Evolutionary conservation across 164 flowering plant genomes (phyloP), one percentile per base, ranked within the genome.

Genomic region (Liriodendron chinense): DNA sequence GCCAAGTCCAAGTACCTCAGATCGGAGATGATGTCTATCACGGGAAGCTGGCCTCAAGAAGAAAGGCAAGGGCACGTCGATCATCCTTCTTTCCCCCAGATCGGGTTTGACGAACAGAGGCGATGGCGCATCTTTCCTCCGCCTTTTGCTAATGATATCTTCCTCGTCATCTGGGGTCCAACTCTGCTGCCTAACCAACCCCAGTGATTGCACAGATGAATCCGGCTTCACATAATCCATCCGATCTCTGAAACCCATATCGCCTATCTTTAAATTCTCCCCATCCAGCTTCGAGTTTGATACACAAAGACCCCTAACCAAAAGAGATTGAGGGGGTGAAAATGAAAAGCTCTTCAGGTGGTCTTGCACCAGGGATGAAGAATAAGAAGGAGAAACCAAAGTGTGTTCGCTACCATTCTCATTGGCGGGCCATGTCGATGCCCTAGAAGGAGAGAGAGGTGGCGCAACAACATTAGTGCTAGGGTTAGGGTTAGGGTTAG

Each of bases 61-160:
- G 67, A 43, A 59, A 43, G 48, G 49, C 53, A 72, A 63, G 16
- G 67, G 28, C 6, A 21, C 66, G 16, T 72, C 65, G 8, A 20
- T 63, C 67, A 1, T 26, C 53, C 48, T 18, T 20, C 47, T 62
- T 34, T 72, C 66, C 16, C 13, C 20, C 23, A 43, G 2, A 28
- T 72, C 34, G 1, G 68, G 53, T 34, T 20, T 34, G 57, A 34
- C 12, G 49, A 62, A 72, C 49, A 72, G 25, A 72, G 74, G 50
- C 16, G 21, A 43, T 25, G 57, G 20, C 18, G 16, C 67, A 65
- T 84, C 91, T 0, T 56, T 76, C 69, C 81, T 85, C 64, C 83
- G 75, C 71, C 84, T 90, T 83, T 91, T 92, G 78, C 78, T 72
- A 62, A 75, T 78, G 4, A 43, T 68, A 1, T 16, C 69, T 48